A percentile compares a stretch with the other conserved stretches of the same genome.
Evolutionary conservation across 805 yeast species (phyloP).

Genomic region (Spathaspora passalidarum): DNA sequence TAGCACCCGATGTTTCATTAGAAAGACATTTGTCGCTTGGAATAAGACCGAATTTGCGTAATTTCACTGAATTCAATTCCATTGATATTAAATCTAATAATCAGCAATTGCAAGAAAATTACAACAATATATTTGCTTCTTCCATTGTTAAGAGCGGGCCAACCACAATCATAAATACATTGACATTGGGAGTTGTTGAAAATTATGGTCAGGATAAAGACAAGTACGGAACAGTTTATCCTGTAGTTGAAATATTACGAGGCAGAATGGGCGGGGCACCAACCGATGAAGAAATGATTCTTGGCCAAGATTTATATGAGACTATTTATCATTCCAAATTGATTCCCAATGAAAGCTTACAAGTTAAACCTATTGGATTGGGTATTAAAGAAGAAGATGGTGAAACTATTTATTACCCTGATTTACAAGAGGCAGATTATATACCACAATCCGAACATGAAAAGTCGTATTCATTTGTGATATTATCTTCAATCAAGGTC

Average conservation of each 20-base stretch:
- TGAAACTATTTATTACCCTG: slow-evolving; percentile 18
- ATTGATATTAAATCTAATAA: slow-evolving; percentile 40
- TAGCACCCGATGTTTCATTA: slow-evolving; percentile 81
- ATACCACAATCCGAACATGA: slow-evolving; percentile 11
- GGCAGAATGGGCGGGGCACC: slow-evolving; percentile 83
- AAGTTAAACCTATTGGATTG: slow-evolving; percentile 15
- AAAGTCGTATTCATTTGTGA: slow-evolving; percentile 39
- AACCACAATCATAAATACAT: slow-evolving; percentile 70
- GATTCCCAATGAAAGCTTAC: slow-evolving; percentile 34
- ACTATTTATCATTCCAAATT: slow-evolving; percentile 55
- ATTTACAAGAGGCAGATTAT: slow-evolving; percentile 15
- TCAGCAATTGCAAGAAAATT: slow-evolving; percentile 25
- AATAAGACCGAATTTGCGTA: slow-evolving; percentile 70
- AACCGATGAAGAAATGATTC: slow-evolving; percentile 77
- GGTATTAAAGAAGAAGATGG: slow-evolving; percentile 15
- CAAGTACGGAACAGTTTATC: slow-evolving; percentile 46
- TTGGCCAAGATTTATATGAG: slow-evolving; percentile 65
- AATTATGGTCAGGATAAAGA: slow-evolving; percentile 14
- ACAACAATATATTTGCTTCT: slow-evolving; percentile 53
- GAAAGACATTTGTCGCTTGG: slow-evolving; percentile 76
- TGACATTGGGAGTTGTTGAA: slow-evolving; percentile 68
- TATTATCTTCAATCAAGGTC: slow-evolving; percentile 72
- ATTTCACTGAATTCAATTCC: slow-evolving; percentile 68
- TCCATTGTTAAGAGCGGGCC: slow-evolving; percentile 66
- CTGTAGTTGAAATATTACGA: slow-evolving; percentile 71